Base-by-base conservation (phyloP, 1,139 yeast genomes). In the Protomyces macrosporus region DNA sequence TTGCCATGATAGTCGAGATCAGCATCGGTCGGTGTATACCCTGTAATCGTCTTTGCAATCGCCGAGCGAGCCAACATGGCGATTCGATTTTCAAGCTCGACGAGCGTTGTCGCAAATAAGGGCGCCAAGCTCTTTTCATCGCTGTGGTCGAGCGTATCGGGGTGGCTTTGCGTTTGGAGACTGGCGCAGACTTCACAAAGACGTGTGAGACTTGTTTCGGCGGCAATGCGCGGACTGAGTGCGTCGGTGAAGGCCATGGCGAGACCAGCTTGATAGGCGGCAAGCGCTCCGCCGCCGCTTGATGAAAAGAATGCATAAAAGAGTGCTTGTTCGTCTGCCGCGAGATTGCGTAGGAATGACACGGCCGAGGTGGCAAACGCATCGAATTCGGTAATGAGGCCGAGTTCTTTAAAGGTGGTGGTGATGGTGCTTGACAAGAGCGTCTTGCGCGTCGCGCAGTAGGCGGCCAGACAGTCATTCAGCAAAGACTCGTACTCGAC, bases 211-310 rank as follows among this genome's bases (percentile, higher is more conserved):
- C 84, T 85, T 5, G 81, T 76, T 71, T 90, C 97, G 65, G 86
- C 80, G 45, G 90, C 78, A 1, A 88, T 82, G 55, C 81, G 77
- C 65, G 84, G 82, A 66, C 97, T 79, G 42, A 89, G 74, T 1
- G 79, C 75, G 68, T 88, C 95, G 70, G 90, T 87, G 37, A 90
- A 76, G 0, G 96, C 93, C 53, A 88, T 96, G 53, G 88, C 77
- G 4, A 88, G 70, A 39, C 78, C 79, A 54, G 79, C 81, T 65
- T 87, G 81, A 84, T n/a, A 89, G 89, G 12, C 75, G 75, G 67
- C 80, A 77, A 63, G 85, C 75, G 33, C 76, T 10, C 16, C 77
- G 5, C 72, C 72, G n/a, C 68, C 70, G 16, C 72, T 70, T 36
- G 72, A 72, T 3, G 76, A 70, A 71, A 88, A 89, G 63, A 86